A percentile compares a stretch with the other conserved stretches of the same genome.
phyloP scores from a whole-genome alignment of 2,329 filamentous ascomycete species.

The Xylariales sp. region DNA sequence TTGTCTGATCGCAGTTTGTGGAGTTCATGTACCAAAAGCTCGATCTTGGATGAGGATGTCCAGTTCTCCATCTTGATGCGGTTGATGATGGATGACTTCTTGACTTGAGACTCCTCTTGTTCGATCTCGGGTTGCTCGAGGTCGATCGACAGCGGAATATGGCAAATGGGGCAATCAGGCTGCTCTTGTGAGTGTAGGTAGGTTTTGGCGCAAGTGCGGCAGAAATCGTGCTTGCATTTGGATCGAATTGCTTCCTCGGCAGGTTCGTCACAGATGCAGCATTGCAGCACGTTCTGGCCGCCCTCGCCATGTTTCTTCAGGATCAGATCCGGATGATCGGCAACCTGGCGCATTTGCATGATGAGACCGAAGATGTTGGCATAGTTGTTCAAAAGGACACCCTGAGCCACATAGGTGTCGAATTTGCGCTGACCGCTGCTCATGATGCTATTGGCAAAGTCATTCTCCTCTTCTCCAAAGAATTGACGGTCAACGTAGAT shows the following conservation, averaged over 20 bases:
- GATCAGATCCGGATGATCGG: slow-evolving; percentile 92
- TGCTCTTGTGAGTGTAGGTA: slow-evolving; percentile 75
- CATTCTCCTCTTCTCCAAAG: slow-evolving; percentile 92
- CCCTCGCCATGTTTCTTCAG: slow-evolving; percentile 81
- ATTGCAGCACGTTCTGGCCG: slow-evolving; percentile 86
- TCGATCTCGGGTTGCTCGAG: slow-evolving; percentile 93
- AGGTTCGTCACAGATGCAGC: slow-evolving; percentile 92
- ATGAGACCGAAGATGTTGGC: slow-evolving; percentile 98
- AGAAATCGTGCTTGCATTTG: slow-evolving; percentile 90
- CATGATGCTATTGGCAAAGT: slow-evolving; percentile 96
- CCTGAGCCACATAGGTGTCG: slow-evolving; percentile 90
- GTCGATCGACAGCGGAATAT: slow-evolving; percentile 85
- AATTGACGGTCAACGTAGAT: slow-evolving; percentile 90
- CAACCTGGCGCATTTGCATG: slow-evolving; percentile 98
- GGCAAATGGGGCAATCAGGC: slow-evolving; percentile 83
- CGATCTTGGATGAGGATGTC: slow-evolving; percentile 97
- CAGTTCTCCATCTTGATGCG: slow-evolving; percentile 98
- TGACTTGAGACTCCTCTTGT: slow-evolving; percentile 79
- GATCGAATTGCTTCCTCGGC: slow-evolving; percentile 93
- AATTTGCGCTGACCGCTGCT: slow-evolving; percentile 83
- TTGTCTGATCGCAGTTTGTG: slow-evolving; percentile 90
- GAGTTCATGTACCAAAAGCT: slow-evolving; percentile 89
- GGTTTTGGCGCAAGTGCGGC: slow-evolving; percentile 72
- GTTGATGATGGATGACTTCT: slow-evolving; percentile 97
- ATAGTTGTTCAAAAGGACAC: slow-evolving; percentile 94